These are phyloP conservation scores for Bipolaris bicolor DNA, from an alignment of 2,329 filamentous ascomycete species.

Conservation along the genomic window DNA sequence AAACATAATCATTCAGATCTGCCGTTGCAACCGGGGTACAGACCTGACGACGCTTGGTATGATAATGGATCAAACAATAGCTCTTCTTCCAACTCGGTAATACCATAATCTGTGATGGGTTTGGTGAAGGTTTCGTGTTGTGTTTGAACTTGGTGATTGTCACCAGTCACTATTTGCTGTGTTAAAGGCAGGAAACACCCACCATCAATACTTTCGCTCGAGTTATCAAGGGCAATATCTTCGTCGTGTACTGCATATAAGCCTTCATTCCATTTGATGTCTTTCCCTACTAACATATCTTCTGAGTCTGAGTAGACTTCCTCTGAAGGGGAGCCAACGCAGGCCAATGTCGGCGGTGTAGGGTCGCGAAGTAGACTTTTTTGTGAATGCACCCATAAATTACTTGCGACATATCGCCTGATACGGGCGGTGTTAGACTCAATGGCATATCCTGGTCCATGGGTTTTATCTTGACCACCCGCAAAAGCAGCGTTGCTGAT, in stretches of 20 bases:
- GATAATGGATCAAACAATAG: neutral
- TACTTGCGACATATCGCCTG: constrained; percentile 1
- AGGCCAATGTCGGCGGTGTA: constrained; percentile 6
- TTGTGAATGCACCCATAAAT: constrained; percentile 18
- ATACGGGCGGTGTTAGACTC: neutral
- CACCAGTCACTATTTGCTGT: too few species aligned
- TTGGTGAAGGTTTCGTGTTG: neutral
- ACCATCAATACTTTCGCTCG: neutral
- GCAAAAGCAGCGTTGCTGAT: neutral
- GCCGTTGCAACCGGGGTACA: neutral
- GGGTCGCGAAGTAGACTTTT: neutral
- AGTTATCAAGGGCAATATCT: neutral
- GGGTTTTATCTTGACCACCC: neutral
- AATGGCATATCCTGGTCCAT: neutral
- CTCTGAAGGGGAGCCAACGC: constrained; percentile 1
- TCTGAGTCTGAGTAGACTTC: constrained; percentile 2
- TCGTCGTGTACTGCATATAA: neutral
- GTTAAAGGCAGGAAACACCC: neutral
- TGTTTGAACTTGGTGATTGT: neutral
- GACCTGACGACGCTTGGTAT: neutral
- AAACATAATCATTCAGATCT: neutral
- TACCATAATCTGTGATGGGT: neutral
- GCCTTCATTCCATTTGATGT: neutral
- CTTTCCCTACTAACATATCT: constrained; percentile 18
- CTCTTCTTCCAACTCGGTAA: constrained; percentile 6